phyloP scores from a whole-genome alignment of 208 protist species.

The Lotmaria passim region DNA sequence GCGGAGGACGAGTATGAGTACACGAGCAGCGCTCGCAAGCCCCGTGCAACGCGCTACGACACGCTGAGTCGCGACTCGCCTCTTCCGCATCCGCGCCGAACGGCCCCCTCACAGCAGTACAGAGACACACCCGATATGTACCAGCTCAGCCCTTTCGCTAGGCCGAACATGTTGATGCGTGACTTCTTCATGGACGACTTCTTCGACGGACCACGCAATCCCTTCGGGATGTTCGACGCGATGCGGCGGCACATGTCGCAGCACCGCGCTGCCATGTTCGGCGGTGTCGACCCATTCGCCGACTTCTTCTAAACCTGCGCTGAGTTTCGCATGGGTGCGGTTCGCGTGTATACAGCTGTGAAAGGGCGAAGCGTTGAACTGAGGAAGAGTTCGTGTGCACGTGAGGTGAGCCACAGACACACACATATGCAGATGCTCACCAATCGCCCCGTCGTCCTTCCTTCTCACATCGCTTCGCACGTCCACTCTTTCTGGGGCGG shows the following conservation, averaged over 20 bases:
- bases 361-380: no score
- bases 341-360: no score
- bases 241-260: slow-evolving; percentile 33
- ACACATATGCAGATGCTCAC: no score
- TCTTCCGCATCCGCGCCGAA: neutral
- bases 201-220: slow-evolving; percentile 17
- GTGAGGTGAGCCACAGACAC: neutral
- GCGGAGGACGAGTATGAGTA: neutral
- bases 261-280: slow-evolving; percentile 35
- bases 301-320: slow-evolving; percentile 25
- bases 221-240: slow-evolving; percentile 37
- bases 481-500: no score
- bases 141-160: slow-evolving; percentile 12
- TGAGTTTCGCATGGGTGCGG: no score
- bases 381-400: neutral
- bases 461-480: no score
- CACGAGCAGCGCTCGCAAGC: neutral
- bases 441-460: no score
- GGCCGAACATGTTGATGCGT: slow-evolving; percentile 3
- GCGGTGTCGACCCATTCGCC: slow-evolving; percentile 32
- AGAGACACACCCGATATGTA: neutral
- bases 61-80: neutral
- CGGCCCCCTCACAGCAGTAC: neutral
- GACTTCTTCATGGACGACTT: slow-evolving; percentile 27
- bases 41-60: neutral